Base-by-base conservation (phyloP, 176 grass and related monocot genomes). In the Lolium rigidum region DNA sequence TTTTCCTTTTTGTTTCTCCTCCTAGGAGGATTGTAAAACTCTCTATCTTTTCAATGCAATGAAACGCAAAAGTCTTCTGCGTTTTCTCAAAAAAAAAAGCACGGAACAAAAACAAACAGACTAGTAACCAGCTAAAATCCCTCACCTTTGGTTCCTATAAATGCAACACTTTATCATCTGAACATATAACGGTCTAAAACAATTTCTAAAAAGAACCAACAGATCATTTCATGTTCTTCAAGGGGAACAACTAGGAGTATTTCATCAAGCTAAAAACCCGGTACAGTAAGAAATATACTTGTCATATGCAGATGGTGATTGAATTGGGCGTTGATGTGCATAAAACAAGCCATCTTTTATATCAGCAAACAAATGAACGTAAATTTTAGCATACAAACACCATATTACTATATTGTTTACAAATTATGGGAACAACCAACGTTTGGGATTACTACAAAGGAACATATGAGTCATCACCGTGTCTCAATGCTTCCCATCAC, bases 201-300 rank as follows among this genome's bases (percentile, higher is more conserved):
- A 78, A 71, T 64, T 78, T 21, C 38, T 39, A 39, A 39, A 39
- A 3, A 68, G 17, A 86, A 71, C 31, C 2, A 18, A 68, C 48
- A 59, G 10, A 81, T 81, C 26, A 79, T 81, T 77, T 81, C 70
- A 91, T 55, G 55, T 60, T 81, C 69, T 88, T 44, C 46, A 81
- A 91, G 70, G 87, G 87, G 82, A 88, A 63, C 82, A 84, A 63
- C 56, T 37, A 77, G 60, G 84, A 74, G 87, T 74, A 88, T 79
- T 46, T 86, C 49, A 85, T 55, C 52, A 80, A 65, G 49, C 20
- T 86, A 92, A 69, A 20, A 82, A 77, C 31, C 38, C 70, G 60
- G 63, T 71, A 62, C 61, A 77, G 2, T 81, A 77, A 37, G 84
- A 81, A 76, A 39, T 49, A 22, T 26, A 49, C 51, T 38, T 2